Evolutionary conservation across 345 rosid genomes (phyloP), one percentile per base, ranked within the genome.

Genomic region (Boechera divaricarpa): DNA sequence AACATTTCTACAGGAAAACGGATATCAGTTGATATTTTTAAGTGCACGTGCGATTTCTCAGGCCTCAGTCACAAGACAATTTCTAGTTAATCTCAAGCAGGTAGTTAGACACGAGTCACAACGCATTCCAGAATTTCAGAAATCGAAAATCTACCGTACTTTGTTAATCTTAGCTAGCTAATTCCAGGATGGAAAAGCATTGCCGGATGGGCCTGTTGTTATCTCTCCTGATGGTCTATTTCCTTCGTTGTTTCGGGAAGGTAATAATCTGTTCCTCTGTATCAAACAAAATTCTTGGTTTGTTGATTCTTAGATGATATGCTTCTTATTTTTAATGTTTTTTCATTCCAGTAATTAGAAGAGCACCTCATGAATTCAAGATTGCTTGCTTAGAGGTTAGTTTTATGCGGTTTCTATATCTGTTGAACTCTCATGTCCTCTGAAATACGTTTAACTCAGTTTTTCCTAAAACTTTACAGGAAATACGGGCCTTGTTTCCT

Each of bases 361-460:
- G 98, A 83, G 97, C 98, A 63, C 98, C 99, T 76, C 99, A 95
- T 80, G 98, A 95, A 81, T 95, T 95, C 89, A 95, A 95, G 88
- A 95, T 95, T n/a, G 82, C 87, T n/a, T 92, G 98, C 89, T 88
- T 95, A 67, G 97, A 91, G 99, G 99, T 95, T 78, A 71, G 93
- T 78, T 77, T 61, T 67, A 59, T 74, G 56, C 26, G 31, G 67
- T 71, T 44, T 69, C 31, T 69, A 6, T 35, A 24, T 45, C 10
- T 74, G 26, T 45, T 49, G 69, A 65, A 72, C 67, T 64, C 49
- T 29, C 33, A 39, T 48, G 36, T 56, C 31, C 44, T 54, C 55
- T 41, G 6, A 52, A 38, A 16, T 32, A 42, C 28, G 47, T 68
- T 10, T 63, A 61, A 35, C 18, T 55, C 35, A 4, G 4, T 49